A percentile compares a stretch with the other conserved stretches of the same genome.
These are phyloP conservation scores for Suillus plorans DNA, from an alignment of 768 basidiomycete genomes.

Conservation along the genomic window DNA sequence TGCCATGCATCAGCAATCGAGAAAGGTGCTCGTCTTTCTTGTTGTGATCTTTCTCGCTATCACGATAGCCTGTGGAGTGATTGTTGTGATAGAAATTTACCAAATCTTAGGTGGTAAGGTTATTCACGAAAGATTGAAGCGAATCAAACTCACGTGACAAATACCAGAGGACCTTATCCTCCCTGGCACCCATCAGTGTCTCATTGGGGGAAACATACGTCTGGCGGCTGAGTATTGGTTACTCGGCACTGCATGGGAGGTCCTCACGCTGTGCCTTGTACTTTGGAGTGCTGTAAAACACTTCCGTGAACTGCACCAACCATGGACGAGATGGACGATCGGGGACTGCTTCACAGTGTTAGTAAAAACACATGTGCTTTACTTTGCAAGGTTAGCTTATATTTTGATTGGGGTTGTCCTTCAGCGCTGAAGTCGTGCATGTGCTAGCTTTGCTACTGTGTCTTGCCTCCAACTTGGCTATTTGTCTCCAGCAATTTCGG, in stretches of 20 bases:
- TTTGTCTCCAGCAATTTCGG: neutral
- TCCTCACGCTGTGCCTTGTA: neutral
- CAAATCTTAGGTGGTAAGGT: neutral
- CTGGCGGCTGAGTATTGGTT: neutral
- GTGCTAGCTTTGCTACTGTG: neutral
- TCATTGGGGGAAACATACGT: neutral
- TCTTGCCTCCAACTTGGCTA: neutral
- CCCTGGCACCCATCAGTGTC: neutral
- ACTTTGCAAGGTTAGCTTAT: neutral
- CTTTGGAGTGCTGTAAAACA: neutral
- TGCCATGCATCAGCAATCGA: slow-evolving; percentile 1
- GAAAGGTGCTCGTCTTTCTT: neutral
- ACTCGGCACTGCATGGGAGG: neutral
- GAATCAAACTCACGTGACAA: neutral
- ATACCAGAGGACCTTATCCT: neutral
- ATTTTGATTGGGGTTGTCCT: neutral
- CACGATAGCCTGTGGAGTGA: neutral
- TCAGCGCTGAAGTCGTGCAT: neutral
- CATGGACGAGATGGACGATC: neutral
- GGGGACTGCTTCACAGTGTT: neutral
- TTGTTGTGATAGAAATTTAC: neutral
- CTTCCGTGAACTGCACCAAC: neutral
- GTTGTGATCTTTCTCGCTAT: neutral
- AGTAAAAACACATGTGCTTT: neutral
- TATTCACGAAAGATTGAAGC: neutral